Percentiles rank a stretch among this genome's conserved stretches.
These are phyloP conservation scores for Phytophthora meadii DNA, from an alignment of 352 stramenopile genomes.

Conservation along the genomic window DNA sequence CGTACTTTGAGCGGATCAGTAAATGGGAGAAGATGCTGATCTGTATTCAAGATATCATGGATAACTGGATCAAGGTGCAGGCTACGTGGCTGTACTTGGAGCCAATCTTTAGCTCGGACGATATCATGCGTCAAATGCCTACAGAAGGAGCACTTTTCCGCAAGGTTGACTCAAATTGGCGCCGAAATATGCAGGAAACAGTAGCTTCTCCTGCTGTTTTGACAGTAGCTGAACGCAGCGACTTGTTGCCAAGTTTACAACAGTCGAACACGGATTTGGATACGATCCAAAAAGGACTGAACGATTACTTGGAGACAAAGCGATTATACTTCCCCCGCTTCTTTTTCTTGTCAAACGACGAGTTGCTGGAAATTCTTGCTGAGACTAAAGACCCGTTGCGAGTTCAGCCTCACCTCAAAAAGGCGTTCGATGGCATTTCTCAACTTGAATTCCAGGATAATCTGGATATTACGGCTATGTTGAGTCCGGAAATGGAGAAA, in stretches of 20 bases:
- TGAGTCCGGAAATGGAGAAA: slow-evolving; percentile 88
- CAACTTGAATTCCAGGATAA: slow-evolving; percentile 93
- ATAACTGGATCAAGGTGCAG: slow-evolving; percentile 96
- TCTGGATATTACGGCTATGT: slow-evolving; percentile 93
- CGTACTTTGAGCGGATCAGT: slow-evolving; percentile 89
- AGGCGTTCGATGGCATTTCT: slow-evolving; percentile 94
- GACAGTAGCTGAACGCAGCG: slow-evolving; percentile 75
- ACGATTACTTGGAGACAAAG: slow-evolving; percentile 93
- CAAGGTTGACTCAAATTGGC: slow-evolving; percentile 90
- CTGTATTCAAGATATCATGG: slow-evolving; percentile 92
- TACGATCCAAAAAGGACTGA: slow-evolving; percentile 94
- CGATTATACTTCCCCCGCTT: slow-evolving; percentile 91
- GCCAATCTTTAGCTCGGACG: slow-evolving; percentile 93
- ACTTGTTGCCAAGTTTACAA: slow-evolving; percentile 84
- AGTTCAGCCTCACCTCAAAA: slow-evolving; percentile 96
- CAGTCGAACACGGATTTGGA: slow-evolving; percentile 94
- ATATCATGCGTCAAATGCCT: slow-evolving; percentile 95
- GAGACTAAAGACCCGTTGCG: slow-evolving; percentile 93
- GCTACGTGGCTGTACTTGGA: slow-evolving; percentile 94
- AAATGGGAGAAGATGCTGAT: slow-evolving; percentile 92
- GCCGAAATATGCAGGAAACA: slow-evolving; percentile 89
- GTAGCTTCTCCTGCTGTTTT: slow-evolving; percentile 75
- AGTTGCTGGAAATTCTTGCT: slow-evolving; percentile 92
- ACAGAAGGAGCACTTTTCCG: slow-evolving; percentile 88
- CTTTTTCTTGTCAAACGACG: slow-evolving; percentile 94